Evolutionary conservation across 140 eudicot genomes (phyloP), one percentile per base, ranked within the genome.

Genomic region (Ambrosia hybrid): DNA sequence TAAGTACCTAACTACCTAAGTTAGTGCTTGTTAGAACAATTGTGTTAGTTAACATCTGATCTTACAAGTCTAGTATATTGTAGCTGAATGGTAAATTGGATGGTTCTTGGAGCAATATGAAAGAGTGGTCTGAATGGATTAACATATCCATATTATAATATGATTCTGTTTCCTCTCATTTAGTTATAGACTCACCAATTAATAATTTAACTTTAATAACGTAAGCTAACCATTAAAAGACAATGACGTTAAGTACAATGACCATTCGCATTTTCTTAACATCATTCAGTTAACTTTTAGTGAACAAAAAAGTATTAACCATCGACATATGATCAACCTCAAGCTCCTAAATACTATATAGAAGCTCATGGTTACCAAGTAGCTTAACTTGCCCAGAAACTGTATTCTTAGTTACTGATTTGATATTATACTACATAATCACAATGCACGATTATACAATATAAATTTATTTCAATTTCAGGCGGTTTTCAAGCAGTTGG

Each of bases 401-500:
- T 51, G 38, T 14, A 10, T 69, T 13, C 38, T 53, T 60, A 37
- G 71, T 60, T 70, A 49, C 49, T 21, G 55, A 55, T 69, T 59
- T 68, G 46, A 69, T 51, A 58, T 38, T 4, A 69, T 60, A 76
- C 57, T n/a, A 8, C 39, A 6, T 60, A n/a, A n/a, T 11, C 43
- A 36, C 68, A 65, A 64, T 51, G 45, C 48, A 36, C 37, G 36
- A 51, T 48, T 51, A 67, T 56, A 36, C 45, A 43, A 39, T 68
- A 16, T 52, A 17, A 30, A 2, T 16, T 51, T 63, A 49, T 69
- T 62, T 38, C 39, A 15, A 45, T 59, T 67, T 65, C 83, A 88
- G 97, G 97, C 97, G 38, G 97, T 91, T 52, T 81, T 91, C 71
- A 91, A 91, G 87, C 97, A 91, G 86, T 92, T 92, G 96, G 96